Evolutionary conservation across 1,284 basidiomycete genomes (phyloP).

Genomic region (Ceraceosorus guamensis): DNA sequence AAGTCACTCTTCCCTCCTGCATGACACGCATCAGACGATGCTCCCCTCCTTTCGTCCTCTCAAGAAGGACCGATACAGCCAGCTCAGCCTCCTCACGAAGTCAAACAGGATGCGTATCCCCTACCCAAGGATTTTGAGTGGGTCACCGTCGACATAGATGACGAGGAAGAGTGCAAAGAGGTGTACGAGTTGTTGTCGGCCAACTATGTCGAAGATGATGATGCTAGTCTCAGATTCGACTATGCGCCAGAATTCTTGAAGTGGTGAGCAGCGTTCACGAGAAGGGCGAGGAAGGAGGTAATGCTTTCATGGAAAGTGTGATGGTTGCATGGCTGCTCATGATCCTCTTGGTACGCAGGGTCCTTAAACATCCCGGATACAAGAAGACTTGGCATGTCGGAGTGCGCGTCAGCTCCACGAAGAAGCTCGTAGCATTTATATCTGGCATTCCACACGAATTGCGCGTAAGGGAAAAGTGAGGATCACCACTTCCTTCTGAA

Average conservation of each 20-base stretch:
- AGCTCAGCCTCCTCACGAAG: constrained; percentile 66
- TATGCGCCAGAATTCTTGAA: constrained; percentile 89
- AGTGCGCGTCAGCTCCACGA: constrained; percentile 73
- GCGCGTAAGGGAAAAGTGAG: constrained; percentile 29
- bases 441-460: constrained; percentile 69
- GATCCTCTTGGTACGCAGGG: no score
- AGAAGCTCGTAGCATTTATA: constrained; percentile 93
- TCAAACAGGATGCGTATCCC: constrained; percentile 77
- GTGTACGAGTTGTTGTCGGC: constrained; percentile 83
- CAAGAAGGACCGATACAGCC: constrained; percentile 82
- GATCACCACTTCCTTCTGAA: neutral
- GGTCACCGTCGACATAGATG: constrained; percentile 72
- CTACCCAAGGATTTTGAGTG: constrained; percentile 91
- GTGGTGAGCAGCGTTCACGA: constrained; percentile 61
- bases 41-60: constrained; percentile 4
- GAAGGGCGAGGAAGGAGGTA: neutral
- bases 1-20: no score
- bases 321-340: constrained; percentile 1
- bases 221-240: constrained; percentile 89
- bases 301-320: neutral
- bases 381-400: constrained; percentile 85
- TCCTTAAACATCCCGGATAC: constrained; percentile 87
- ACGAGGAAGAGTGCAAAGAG: constrained; percentile 76
- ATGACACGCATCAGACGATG: neutral
- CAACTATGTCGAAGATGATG: constrained; percentile 95